These are phyloP conservation scores for Vitis hybrid DNA, from an alignment of 177 flowering plant genomes.

Conservation along the genomic window DNA sequence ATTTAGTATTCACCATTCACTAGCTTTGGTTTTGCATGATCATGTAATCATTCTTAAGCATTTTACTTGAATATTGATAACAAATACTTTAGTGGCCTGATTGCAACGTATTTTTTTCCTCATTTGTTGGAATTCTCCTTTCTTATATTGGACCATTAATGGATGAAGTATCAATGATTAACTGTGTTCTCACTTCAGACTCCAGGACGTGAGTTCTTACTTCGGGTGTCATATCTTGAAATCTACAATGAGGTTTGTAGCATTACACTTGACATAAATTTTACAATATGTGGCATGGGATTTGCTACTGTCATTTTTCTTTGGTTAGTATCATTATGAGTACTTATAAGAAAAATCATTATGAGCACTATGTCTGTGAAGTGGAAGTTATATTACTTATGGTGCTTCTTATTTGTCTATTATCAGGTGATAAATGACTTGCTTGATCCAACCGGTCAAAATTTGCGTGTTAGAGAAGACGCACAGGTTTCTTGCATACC, in stretches of 20 bases:
- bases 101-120: too few species aligned
- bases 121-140: background rate
- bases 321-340: background rate
- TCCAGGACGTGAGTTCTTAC: conserved; percentile 94
- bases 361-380: background rate
- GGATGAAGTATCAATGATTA: background rate
- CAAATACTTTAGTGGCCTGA: too few species aligned
- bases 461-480: conserved; percentile 98
- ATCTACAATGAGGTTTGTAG: conserved; percentile 91
- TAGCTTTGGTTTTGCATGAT: too few species aligned
- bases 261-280: background rate
- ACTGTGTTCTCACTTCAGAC: conserved; percentile 54
- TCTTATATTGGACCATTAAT: background rate
- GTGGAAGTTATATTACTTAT: conserved; percentile 9
- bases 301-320: background rate
- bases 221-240: conserved; percentile 97
- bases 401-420: conserved; percentile 15
- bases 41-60: too few species aligned
- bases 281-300: background rate
- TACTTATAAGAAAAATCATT: too few species aligned
- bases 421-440: conserved; percentile 95
- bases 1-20: too few species aligned
- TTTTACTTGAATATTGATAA: too few species aligned
- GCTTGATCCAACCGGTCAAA: conserved; percentile 99
- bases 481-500: conserved; percentile 64